A percentile compares a stretch with the other conserved stretches of the same genome.
Evolutionary conservation across 192 early-diverging fungal species (phyloP).

Genomic region (Gorgonomyces haynaldii): DNA sequence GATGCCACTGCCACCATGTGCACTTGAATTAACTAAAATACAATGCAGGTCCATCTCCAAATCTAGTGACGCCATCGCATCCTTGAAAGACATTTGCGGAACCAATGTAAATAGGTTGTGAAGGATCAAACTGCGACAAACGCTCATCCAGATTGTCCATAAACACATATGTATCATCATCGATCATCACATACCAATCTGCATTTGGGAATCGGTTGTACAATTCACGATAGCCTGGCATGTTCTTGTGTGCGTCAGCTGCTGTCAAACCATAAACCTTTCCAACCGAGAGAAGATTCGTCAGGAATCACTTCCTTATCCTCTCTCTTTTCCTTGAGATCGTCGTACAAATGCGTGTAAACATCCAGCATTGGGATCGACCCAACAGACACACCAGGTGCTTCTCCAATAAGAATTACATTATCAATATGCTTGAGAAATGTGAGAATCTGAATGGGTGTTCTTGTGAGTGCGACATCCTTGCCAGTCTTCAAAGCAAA

Average conservation of each 20-base stretch:
- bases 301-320: conserved; percentile 20
- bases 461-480: conserved; percentile 30
- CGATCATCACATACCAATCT: conserved; percentile 52
- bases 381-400: conserved; percentile 23
- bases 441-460: conserved; percentile 37
- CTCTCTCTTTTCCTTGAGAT: not conserved
- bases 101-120: conserved; percentile 30
- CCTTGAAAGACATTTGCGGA: conserved; percentile 26
- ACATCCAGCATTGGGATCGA: conserved; percentile 36
- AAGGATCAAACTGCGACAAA: conserved; percentile 21
- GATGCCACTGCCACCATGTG: conserved; percentile 49
- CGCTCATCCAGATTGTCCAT: conserved; percentile 31
- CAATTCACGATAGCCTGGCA: conserved; percentile 37
- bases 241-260: conserved; percentile 28
- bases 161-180: conserved; percentile 52
- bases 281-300: conserved; percentile 34
- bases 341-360: conserved; percentile 21
- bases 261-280: not conserved
- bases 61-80: conserved; percentile 37
- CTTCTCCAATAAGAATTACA: conserved; percentile 41
- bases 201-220: conserved; percentile 39
- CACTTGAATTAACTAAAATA: no score
- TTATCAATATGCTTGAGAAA: conserved; percentile 32
- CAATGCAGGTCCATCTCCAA: conserved; percentile 32
- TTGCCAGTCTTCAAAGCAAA: conserved; percentile 41